Conservation (phyloP, 352 stramenopile genomes). For the Phytophthora ramorum region DNA sequence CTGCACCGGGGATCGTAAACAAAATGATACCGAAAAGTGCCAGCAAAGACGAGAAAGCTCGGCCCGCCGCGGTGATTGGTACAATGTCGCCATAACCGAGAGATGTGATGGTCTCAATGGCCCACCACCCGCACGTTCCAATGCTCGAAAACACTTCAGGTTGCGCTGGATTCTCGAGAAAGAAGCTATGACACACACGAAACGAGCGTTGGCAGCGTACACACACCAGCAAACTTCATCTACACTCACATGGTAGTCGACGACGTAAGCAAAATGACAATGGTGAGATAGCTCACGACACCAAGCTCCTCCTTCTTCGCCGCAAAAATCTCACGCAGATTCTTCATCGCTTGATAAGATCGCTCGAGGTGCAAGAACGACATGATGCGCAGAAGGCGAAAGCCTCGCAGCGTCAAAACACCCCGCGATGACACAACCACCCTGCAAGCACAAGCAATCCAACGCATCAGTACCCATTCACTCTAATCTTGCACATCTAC, state of each 20-base stretch:
- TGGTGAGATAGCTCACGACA: conserved; percentile 84
- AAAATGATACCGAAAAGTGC: conserved; percentile 89
- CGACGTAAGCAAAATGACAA: conserved; percentile 77
- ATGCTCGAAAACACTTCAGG: conserved; percentile 83
- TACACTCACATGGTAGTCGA: conserved; percentile 85
- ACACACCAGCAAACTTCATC: neutral
- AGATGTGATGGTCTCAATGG: conserved; percentile 86
- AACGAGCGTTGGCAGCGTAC: neutral
- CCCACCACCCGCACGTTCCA: conserved; percentile 80
- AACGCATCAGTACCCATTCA: conserved; percentile 1
- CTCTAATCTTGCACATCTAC: neutral
- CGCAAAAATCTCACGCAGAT: conserved; percentile 74
- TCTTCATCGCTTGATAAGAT: conserved; percentile 83
- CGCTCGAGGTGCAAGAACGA: conserved; percentile 83
- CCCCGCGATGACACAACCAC: conserved; percentile 50
- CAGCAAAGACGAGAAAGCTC: conserved; percentile 77
- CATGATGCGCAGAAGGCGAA: conserved; percentile 80
- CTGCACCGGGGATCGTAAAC: conserved; percentile 84
- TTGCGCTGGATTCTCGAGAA: conserved; percentile 77
- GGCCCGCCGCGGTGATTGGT: conserved; percentile 66
- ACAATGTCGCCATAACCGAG: conserved; percentile 90
- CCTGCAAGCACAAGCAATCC: conserved; percentile 25
- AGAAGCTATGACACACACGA: conserved; percentile 54
- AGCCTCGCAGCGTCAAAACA: conserved; percentile 69
- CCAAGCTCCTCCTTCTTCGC: conserved; percentile 80